phyloP scores from a whole-genome alignment of 768 basidiomycete genomes.

The Pleurotus citrinopileatus region DNA sequence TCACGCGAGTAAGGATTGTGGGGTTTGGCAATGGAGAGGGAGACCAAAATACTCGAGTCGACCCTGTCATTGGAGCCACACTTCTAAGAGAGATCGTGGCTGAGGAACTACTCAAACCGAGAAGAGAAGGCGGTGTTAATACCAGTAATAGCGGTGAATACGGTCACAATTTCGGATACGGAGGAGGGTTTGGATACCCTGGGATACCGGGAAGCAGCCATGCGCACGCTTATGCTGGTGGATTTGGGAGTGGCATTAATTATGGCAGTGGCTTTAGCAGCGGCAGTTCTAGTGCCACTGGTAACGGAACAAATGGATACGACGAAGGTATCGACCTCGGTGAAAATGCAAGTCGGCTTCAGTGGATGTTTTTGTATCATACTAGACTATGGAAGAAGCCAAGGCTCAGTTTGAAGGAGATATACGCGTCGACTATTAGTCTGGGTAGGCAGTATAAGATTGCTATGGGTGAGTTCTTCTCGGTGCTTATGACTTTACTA shows the following conservation, averaged over 20 bases:
- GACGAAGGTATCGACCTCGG: constrained; percentile 7
- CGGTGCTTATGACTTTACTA: not conserved
- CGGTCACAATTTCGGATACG: constrained; percentile 36
- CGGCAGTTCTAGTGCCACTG: not conserved
- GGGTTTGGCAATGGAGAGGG: constrained; percentile 18
- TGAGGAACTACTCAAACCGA: constrained; percentile 60
- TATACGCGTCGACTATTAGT: constrained; percentile 73
- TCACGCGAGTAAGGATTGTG: constrained; percentile 70
- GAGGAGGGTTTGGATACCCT: constrained; percentile 6
- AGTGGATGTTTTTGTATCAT: constrained; percentile 79
- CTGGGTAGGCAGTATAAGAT: constrained; percentile 74
- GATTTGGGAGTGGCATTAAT: not conserved
- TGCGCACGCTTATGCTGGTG: not conserved
- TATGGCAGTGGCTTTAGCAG: constrained; percentile 2
- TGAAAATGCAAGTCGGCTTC: constrained; percentile 40
- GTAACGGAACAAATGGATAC: not conserved
- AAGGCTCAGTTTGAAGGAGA: constrained; percentile 74
- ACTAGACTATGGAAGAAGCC: constrained; percentile 84
- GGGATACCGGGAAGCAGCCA: constrained; percentile 43
- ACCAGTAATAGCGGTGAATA: constrained; percentile 40
- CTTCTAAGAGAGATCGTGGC: constrained; percentile 73
- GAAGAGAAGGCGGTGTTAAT: constrained; percentile 49
- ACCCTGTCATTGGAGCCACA: constrained; percentile 37
- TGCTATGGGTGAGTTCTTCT: constrained; percentile 60
- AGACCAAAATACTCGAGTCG: not conserved